Conservation (phyloP, 176 grass and related monocot species). For the Puccinellia tenuiflora region DNA sequence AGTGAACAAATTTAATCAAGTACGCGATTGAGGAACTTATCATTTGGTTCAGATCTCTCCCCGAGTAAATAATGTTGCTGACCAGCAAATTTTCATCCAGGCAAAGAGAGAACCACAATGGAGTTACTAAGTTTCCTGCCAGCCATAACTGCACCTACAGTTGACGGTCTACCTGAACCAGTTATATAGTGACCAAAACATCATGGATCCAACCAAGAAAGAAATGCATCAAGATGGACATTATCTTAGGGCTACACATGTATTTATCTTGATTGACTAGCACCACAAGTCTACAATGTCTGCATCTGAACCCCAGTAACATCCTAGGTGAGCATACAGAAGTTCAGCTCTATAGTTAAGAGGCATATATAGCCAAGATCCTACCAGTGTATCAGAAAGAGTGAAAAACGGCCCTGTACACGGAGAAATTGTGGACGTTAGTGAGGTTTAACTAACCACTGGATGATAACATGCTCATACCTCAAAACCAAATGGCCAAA, state of each 20-base stretch:
- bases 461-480: background rate
- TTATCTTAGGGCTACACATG: background rate
- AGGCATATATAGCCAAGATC: background rate
- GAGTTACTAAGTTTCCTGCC: background rate
- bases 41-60: background rate
- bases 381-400: background rate
- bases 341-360: background rate
- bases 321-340: background rate
- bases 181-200: background rate
- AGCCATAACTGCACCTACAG: background rate
- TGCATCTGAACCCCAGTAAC: background rate
- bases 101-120: background rate
- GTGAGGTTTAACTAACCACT: background rate
- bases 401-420: background rate
- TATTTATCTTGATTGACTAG: background rate
- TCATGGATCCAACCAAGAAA: background rate
- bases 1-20: background rate
- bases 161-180: background rate
- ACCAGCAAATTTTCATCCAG: background rate
- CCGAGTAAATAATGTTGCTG: background rate
- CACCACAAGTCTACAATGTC: background rate
- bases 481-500: background rate
- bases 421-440: background rate
- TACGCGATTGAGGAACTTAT: background rate
- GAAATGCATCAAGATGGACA: background rate